Evolutionary conservation across 139 green algal genomes (phyloP), one percentile per base, ranked within the genome.

Genomic region (Pseudopediastrum boryanum): DNA sequence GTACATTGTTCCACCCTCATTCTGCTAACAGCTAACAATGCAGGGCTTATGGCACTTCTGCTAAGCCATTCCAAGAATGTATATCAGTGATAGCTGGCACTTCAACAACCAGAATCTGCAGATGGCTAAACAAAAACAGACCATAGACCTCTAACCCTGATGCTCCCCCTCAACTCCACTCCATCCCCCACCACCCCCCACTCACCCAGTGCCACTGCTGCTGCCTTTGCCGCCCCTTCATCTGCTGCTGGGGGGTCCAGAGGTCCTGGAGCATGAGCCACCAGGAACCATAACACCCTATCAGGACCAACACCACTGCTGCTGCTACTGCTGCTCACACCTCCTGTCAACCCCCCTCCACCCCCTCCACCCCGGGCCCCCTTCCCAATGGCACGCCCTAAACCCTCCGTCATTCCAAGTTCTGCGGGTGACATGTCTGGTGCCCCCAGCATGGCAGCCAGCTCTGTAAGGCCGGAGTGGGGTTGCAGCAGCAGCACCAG

Each of bases 401-500:
- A n/a, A n/a, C n/a, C n/a, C n/a, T n/a, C n/a, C n/a, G n/a, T n/a
- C n/a, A 19, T 19, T 59, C 16, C 16, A 59, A 59, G 50, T 21
- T 21, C 50, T 59, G 19, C 19, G 21, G n/a, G n/a, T n/a, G n/a
- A n/a, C n/a, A n/a, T 68, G 51, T 78, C 79, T 36, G 56, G 66
- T 21, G 62, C 66, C 21, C 85, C 59, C 58, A 91, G 68, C 23
- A 96, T 59, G 6, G 93, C 71, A 0, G 84, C 90, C 12, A 94
- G 72, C 82, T 96, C 90, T 0, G 85, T 81, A 44, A 96, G 77
- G 27, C 90, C 81, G 52, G 58, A 84, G 64, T 41, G 4, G 58
- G 69, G 44, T 65, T 85, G 59, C 6, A 39, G 64, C 67, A 95
- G 50, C 76, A 92, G 77, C 46, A 96, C 82, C 41, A 92, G 41